Conservation (phyloP, 306 rosid species). For the Dryas octopetala region DNA sequence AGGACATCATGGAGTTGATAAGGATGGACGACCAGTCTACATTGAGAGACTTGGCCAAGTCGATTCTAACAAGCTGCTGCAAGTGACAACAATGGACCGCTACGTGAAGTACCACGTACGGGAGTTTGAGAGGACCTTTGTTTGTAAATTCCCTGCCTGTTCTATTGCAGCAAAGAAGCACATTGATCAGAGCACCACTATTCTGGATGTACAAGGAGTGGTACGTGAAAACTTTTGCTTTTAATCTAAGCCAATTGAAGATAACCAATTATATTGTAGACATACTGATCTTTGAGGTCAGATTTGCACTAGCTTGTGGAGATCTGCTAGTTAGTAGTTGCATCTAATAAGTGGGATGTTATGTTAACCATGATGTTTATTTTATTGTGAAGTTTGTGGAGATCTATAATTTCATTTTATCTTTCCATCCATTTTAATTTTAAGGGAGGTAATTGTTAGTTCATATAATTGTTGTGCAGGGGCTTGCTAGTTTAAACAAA, state of each 20-base stretch:
- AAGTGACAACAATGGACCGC: conserved; percentile 84
- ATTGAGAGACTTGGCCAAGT: conserved; percentile 85
- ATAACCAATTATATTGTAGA: conserved; percentile 1
- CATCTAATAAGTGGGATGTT: background rate
- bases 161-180: conserved; percentile 82
- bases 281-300: background rate
- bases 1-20: conserved; percentile 94
- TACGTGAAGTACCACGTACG: conserved; percentile 74
- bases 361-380: background rate
- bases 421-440: background rate
- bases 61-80: conserved; percentile 78
- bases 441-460: too few relatives aligned
- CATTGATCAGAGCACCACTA: conserved; percentile 90
- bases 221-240: conserved; percentile 38
- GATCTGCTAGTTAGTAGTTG: background rate
- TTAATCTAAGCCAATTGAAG: background rate
- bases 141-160: conserved; percentile 78
- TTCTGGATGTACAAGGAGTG: conserved; percentile 98
- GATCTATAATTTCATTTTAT: background rate
- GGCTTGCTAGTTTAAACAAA: conserved; percentile 75
- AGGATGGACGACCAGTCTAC: conserved; percentile 85
- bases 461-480: conserved; percentile 30
- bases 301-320: background rate
- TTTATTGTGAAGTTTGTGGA: too few relatives aligned
- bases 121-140: conserved; percentile 85